A percentile compares a stretch with the other conserved stretches of the same genome.
Evolutionary conservation across 106 monocot genomes (phyloP).

Genomic region (Hemerocallis citrina): DNA sequence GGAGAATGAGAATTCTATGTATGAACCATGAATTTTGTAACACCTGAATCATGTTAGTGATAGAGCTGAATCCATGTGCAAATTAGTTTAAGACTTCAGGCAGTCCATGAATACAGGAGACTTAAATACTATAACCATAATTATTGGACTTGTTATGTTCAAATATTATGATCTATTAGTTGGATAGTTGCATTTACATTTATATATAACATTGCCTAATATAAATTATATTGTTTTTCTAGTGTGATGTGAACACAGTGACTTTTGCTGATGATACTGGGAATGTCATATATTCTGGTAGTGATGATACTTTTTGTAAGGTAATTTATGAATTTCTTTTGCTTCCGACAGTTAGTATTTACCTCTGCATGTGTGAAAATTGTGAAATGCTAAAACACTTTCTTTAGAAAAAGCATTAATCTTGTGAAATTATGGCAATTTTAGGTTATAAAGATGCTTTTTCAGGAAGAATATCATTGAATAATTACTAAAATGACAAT

Average conservation of each 20-base stretch:
- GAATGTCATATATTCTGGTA: slow-evolving; percentile 75
- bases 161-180: background rate
- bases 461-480: background rate
- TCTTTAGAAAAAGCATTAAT: background rate
- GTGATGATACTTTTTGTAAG: slow-evolving; percentile 87
- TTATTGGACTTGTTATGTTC: background rate
- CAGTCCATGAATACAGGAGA: too few relatives aligned
- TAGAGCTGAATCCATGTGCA: background rate
- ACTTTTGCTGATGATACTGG: slow-evolving; percentile 92
- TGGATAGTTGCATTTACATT: background rate
- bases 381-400: background rate
- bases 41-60: too few relatives aligned
- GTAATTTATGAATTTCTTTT: slow-evolving; percentile 15
- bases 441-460: background rate
- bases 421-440: background rate
- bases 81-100: background rate
- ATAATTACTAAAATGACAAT: too few relatives aligned
- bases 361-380: background rate
- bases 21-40: too few relatives aligned
- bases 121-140: background rate
- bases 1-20: too few relatives aligned
- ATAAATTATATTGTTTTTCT: background rate
- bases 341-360: background rate
- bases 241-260: slow-evolving; percentile 87
- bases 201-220: background rate